Base-by-base conservation (phyloP, 768 basidiomycete species). In the Boletus bicolor region DNA sequence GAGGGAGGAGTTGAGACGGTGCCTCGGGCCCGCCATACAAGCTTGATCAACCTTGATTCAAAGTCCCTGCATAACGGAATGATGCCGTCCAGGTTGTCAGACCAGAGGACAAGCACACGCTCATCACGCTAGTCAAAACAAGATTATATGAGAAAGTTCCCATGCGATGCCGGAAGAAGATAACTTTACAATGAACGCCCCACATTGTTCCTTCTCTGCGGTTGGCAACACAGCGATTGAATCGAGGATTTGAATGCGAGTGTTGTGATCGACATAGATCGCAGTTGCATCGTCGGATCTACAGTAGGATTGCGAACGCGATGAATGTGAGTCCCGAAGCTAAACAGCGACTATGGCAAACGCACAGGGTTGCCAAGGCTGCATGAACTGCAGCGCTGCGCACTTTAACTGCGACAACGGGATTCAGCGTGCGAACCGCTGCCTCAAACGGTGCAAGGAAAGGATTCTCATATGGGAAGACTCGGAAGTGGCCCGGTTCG, bases 151-250 rank as follows among this genome's bases (percentile, higher is more conserved):
- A 58, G 44, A 44, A 43, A 39, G n/a, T 47, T 41, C 11, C 10
- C n/a, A 28, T 32, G 34, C 3, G 26, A 46, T 15, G 28, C 15
- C 54, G 2, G 48, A 34, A 46, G 44, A 77, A 45, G 35, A 11
- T 24, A 34, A 41, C 28, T 81, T 65, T 68, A 87, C 89, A 51
- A 93, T 79, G 68, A 95, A 95, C 12, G 93, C 93, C 19, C 86
- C 93, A 48, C 88, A 92, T 64, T 94, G 92, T 67, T 94, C 92
- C 75, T 93, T 94, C 67, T 94, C 89, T 7, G 91, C 91, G 39
- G 81, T 79, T 7, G 86, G 82, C 41, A 95, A 75, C 54, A 82
- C 78, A 50, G 68, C 64, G 61, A 94, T 83, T 15, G 82, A 82
- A 55, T 90, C 86, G 26, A 95, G 70, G 53, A 95, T 84, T 71